Conservation (phyloP, 352 stramenopile species). For the Globisporangium nodosum region DNA sequence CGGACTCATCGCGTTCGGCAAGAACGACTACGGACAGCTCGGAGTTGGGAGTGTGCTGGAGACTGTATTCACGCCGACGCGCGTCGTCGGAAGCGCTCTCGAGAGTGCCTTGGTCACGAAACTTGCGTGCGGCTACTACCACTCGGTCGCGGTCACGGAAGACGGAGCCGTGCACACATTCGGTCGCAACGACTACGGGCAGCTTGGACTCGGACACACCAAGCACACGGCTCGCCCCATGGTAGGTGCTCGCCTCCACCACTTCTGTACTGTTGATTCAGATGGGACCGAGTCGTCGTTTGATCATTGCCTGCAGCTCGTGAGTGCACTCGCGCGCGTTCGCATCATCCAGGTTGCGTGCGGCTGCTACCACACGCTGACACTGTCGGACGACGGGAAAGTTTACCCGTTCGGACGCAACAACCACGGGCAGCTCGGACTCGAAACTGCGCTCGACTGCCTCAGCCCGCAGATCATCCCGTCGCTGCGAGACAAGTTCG, state of each 20-base stretch:
- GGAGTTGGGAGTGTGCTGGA: slow-evolving; percentile 55
- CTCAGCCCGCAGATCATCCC: slow-evolving; percentile 68
- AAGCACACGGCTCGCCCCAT: slow-evolving; percentile 46
- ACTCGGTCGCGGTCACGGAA: slow-evolving; percentile 78
- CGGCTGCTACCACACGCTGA: slow-evolving; percentile 83
- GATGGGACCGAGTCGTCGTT: background rate
- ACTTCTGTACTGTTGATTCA: background rate
- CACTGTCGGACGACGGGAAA: slow-evolving; percentile 77
- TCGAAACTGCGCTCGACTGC: slow-evolving; percentile 70
- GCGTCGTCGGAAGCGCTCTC: slow-evolving; percentile 36
- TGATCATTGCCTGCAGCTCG: slow-evolving; percentile 22
- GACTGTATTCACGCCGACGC: slow-evolving; percentile 39
- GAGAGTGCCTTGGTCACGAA: slow-evolving; percentile 62
- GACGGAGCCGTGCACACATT: slow-evolving; percentile 79
- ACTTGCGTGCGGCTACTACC: slow-evolving; percentile 90
- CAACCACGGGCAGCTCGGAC: slow-evolving; percentile 91
- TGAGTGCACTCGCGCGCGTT: slow-evolving; percentile 43
- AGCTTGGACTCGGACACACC: slow-evolving; percentile 89
- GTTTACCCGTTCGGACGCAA: slow-evolving; percentile 92
- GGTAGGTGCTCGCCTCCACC: slow-evolving; percentile 19
- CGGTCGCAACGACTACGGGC: slow-evolving; percentile 91
- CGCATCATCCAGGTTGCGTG: slow-evolving; percentile 72
- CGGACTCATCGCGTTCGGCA: slow-evolving; percentile 82
- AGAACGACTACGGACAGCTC: slow-evolving; percentile 92
- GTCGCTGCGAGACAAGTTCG: slow-evolving; percentile 40